Percentiles rank a stretch among this genome's conserved stretches.
Conservation (phyloP, 768 basidiomycete species). For the Rhodosporidiobolus odoratus region DNA sequence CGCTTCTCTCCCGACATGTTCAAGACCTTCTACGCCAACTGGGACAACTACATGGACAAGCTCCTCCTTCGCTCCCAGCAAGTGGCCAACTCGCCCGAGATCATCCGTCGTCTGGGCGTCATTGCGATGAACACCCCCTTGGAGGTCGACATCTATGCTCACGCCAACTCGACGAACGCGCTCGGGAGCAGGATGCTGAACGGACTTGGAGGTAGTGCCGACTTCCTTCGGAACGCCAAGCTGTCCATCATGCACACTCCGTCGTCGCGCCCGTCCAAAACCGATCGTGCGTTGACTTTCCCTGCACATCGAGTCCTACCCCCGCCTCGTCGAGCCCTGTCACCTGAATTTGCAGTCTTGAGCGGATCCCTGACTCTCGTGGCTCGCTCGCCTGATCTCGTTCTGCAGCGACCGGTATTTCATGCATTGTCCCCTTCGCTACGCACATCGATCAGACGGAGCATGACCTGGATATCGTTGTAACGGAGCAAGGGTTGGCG, state of each 20-base stretch:
- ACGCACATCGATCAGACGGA: constrained; percentile 43
- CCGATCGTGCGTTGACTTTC: constrained; percentile 28
- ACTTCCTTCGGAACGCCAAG: constrained; percentile 44
- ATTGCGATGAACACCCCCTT: constrained; percentile 40
- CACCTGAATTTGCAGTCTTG: too few species aligned
- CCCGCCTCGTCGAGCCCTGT: not conserved
- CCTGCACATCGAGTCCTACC: not conserved
- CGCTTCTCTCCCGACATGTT: constrained; percentile 43
- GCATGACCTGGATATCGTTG: constrained; percentile 38
- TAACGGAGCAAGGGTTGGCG: constrained; percentile 44
- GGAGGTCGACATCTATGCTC: constrained; percentile 43
- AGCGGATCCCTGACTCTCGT: too few species aligned
- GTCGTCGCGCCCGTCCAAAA: constrained; percentile 39
- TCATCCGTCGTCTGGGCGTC: constrained; percentile 44
- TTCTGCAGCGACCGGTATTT: constrained; percentile 39
- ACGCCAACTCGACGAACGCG: constrained; percentile 43
- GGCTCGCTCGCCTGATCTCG: too few species aligned
- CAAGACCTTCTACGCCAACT: constrained; percentile 36
- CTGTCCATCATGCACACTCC: constrained; percentile 43
- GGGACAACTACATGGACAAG: constrained; percentile 38
- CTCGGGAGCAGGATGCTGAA: constrained; percentile 44
- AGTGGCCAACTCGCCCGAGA: constrained; percentile 43
- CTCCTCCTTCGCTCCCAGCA: constrained; percentile 42
- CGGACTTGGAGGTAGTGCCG: constrained; percentile 39
- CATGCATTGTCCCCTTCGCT: constrained; percentile 43